These are phyloP conservation scores for Penicillium simplicissimum DNA, from an alignment of 495 filamentous ascomycete species.

Conservation along the genomic window DNA sequence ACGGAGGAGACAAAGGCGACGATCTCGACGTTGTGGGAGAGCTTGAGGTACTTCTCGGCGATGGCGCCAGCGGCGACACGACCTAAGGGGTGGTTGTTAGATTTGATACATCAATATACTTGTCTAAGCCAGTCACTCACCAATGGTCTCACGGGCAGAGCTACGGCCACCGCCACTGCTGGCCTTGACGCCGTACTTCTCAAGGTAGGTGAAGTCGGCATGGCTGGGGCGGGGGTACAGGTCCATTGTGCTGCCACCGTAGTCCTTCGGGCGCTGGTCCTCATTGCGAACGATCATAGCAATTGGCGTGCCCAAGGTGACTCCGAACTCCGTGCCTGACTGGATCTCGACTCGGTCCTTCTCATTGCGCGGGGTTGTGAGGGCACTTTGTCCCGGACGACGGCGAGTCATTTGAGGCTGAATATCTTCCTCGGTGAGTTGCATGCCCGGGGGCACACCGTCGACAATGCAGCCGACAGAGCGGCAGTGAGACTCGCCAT, in stretches of 20 bases:
- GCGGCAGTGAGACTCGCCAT: constrained; percentile 87
- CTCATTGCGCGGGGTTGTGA: constrained; percentile 92
- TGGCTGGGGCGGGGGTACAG: constrained; percentile 87
- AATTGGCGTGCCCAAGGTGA: constrained; percentile 92
- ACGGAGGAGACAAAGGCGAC: constrained; percentile 88
- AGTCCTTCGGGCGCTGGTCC: constrained; percentile 93
- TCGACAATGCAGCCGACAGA: constrained; percentile 92
- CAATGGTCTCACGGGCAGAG: constrained; percentile 92
- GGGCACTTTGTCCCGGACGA: constrained; percentile 83
- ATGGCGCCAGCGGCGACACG: constrained; percentile 94
- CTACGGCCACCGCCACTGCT: constrained; percentile 90
- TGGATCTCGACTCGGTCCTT: constrained; percentile 91
- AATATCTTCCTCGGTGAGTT: constrained; percentile 85
- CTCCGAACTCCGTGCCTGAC: constrained; percentile 88
- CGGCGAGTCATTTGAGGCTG: constrained; percentile 93
- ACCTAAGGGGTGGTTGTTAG: constrained; percentile 40
- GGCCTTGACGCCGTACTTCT: constrained; percentile 96
- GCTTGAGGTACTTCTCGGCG: constrained; percentile 85
- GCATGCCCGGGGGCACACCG: constrained; percentile 85
- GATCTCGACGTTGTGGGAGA: constrained; percentile 85
- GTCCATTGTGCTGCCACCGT: constrained; percentile 89
- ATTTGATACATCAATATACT: background rate
- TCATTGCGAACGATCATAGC: constrained; percentile 85
- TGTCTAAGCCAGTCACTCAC: constrained; percentile 34
- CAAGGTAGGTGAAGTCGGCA: constrained; percentile 94